These are phyloP conservation scores for Ligustrum vulgare DNA, from an alignment of 257 asterid species.

Conservation along the genomic window DNA sequence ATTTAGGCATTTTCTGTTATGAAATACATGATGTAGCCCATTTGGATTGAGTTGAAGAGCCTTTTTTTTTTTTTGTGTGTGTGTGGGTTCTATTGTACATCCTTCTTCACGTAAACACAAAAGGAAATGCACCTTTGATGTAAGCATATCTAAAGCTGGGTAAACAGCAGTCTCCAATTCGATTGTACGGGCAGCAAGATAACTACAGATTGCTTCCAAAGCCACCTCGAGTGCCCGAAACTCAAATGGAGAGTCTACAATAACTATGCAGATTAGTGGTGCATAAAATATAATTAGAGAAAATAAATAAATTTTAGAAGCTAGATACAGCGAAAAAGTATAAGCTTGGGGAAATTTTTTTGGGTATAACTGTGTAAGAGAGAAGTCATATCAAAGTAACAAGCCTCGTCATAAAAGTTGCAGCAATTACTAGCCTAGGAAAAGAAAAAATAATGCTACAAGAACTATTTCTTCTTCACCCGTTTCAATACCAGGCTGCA, in stretches of 20 bases:
- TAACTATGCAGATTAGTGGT: constrained; percentile 23
- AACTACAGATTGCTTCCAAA: constrained; percentile 90
- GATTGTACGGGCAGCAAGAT: constrained; percentile 70
- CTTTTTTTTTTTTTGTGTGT: too few relatives aligned
- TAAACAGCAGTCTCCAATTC: constrained; percentile 92
- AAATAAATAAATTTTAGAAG: constrained; percentile 1
- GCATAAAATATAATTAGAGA: background rate
- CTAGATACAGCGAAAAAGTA: background rate
- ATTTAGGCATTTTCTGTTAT: background rate
- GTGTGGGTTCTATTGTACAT: background rate
- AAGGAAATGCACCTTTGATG: constrained; percentile 65
- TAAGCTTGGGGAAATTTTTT: background rate
- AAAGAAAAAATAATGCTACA: background rate
- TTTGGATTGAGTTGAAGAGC: background rate
- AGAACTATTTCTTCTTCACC: constrained; percentile 74
- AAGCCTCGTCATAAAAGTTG: background rate
- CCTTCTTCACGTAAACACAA: background rate
- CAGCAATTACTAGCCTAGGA: background rate
- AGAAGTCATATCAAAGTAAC: background rate
- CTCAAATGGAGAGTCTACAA: constrained; percentile 89
- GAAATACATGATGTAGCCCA: background rate
- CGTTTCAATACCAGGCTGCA: constrained; percentile 60
- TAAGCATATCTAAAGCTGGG: constrained; percentile 90
- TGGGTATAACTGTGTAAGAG: background rate
- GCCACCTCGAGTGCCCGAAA: constrained; percentile 89